Conservation (phyloP, 768 basidiomycete species). For the Termitomyces sp. region DNA sequence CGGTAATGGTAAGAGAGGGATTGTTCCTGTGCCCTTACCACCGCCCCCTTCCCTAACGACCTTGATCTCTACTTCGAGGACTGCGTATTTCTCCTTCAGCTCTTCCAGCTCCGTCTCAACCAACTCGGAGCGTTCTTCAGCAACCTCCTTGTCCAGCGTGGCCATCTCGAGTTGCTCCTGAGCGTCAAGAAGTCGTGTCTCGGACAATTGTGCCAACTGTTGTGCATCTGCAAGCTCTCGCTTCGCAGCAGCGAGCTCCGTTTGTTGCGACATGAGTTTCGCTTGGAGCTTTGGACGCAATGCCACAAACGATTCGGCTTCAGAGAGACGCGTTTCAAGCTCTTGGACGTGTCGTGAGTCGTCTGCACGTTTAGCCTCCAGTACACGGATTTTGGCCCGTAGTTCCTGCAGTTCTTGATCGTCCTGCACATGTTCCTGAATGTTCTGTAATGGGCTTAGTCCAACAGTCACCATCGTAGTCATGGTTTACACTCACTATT, state of each 20-base stretch:
- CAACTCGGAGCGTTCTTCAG: constrained; percentile 86
- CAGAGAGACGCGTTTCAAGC: constrained; percentile 79
- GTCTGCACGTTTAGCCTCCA: constrained; percentile 85
- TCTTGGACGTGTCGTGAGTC: constrained; percentile 82
- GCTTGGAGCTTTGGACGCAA: constrained; percentile 89
- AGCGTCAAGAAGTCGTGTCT: constrained; percentile 68
- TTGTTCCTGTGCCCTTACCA: constrained; percentile 14
- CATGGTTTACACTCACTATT: constrained; percentile 4
- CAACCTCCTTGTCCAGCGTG: constrained; percentile 94
- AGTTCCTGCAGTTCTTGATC: constrained; percentile 76
- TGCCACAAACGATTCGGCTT: constrained; percentile 80
- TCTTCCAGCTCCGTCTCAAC: constrained; percentile 78
- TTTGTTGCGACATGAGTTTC: constrained; percentile 77
- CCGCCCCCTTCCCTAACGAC: constrained; percentile 62
- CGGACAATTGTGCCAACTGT: constrained; percentile 69
- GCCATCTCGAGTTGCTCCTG: constrained; percentile 94
- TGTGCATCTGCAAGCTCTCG: constrained; percentile 75
- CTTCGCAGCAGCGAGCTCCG: constrained; percentile 72
- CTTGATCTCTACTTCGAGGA: constrained; percentile 79
- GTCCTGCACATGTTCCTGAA: constrained; percentile 29
- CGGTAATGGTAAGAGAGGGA: background rate
- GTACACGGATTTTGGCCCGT: constrained; percentile 74
- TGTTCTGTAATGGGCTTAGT: background rate
- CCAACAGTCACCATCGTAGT: background rate
- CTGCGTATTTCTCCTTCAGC: constrained; percentile 71